Evolutionary conservation across 345 rosid genomes (phyloP).

Genomic region (Xanthoceras sorbifolium): DNA sequence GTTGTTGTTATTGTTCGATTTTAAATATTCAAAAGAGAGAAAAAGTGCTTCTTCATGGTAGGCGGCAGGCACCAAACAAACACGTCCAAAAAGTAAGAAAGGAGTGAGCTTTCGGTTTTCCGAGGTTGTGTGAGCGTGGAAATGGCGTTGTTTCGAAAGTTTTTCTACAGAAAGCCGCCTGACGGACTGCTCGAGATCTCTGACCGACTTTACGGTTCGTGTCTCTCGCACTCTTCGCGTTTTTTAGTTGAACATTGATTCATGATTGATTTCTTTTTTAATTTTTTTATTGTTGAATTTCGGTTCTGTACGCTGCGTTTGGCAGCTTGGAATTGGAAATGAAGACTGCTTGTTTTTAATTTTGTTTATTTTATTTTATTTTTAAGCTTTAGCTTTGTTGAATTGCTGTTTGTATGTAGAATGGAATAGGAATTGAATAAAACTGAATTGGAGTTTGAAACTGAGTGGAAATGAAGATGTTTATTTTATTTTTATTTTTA

Average conservation of each 20-base stretch:
- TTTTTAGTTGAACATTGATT: background rate
- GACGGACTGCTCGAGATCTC: slow-evolving; percentile 94
- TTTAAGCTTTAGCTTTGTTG: background rate
- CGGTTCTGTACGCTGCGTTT: background rate
- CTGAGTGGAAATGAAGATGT: background rate
- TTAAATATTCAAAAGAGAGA: no score
- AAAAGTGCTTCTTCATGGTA: no score
- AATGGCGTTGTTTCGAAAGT: slow-evolving; percentile 86
- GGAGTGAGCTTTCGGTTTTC: no score
- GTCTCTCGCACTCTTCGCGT: slow-evolving; percentile 2
- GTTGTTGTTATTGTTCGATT: no score
- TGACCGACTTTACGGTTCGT: slow-evolving; percentile 78
- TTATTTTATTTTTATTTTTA: background rate
- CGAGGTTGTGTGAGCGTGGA: background rate
- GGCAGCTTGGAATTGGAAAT: background rate
- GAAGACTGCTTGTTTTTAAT: background rate
- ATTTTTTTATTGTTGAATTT: background rate
- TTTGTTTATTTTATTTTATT: no score
- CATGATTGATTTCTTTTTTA: background rate
- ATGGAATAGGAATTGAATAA: background rate
- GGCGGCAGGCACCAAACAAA: no score
- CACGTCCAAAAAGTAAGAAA: no score
- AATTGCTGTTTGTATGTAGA: no score
- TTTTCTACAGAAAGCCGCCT: slow-evolving; percentile 85
- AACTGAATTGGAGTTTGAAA: slow-evolving; percentile 5